These are phyloP conservation scores for Hansenula lynferdii DNA, from an alignment of 1,139 yeast species.

Conservation along the genomic window DNA sequence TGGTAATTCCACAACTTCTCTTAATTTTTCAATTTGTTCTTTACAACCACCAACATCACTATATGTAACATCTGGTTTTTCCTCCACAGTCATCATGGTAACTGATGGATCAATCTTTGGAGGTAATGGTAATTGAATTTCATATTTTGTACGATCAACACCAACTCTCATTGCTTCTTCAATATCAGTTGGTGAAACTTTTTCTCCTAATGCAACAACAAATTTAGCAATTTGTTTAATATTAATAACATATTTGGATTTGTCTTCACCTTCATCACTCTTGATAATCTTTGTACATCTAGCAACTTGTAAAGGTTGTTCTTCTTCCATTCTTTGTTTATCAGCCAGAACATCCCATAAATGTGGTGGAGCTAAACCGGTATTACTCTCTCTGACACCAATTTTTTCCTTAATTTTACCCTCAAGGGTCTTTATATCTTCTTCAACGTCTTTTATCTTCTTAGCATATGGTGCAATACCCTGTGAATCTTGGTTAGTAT, in stretches of 20 bases:
- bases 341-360: conserved; percentile 98
- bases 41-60: conserved; percentile 97
- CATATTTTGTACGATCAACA: conserved; percentile 95
- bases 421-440: conserved; percentile 80
- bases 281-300: conserved; percentile 97
- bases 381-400: conserved; percentile 91
- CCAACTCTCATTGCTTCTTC: conserved; percentile 99
- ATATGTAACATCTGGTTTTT: conserved; percentile 89
- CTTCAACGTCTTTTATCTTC: conserved; percentile 73
- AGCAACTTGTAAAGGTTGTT: conserved; percentile 96
- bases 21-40: conserved; percentile 92
- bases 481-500: conserved; percentile 23
- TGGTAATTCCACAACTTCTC: conserved; percentile 97
- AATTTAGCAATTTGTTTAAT: conserved; percentile 97
- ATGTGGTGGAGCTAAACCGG: conserved; percentile 93
- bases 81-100: conserved; percentile 99
- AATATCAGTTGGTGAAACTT: conserved; percentile 96
- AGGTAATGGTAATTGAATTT: conserved; percentile 93
- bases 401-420: conserved; percentile 87
- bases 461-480: conserved; percentile 96
- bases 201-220: conserved; percentile 93
- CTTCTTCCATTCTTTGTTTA: conserved; percentile 87
- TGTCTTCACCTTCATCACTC: conserved; percentile 65
- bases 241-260: conserved; percentile 90
- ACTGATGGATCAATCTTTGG: conserved; percentile 97